Evolutionary conservation across 2,329 filamentous ascomycete genomes (phyloP).

Genomic region (Fusarium agapanthi): DNA sequence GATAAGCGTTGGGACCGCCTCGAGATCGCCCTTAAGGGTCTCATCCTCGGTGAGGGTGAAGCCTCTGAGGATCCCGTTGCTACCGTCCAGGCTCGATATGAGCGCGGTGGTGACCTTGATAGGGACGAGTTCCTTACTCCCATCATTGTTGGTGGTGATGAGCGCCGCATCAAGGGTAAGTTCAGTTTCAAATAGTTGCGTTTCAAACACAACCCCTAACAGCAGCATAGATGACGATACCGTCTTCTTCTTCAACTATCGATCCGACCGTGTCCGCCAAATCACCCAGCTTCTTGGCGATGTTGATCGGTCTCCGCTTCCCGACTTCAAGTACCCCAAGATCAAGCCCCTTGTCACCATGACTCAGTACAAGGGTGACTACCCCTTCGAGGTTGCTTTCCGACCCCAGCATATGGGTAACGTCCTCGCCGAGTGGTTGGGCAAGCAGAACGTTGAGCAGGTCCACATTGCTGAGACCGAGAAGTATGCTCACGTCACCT

Average conservation of each 20-base stretch:
- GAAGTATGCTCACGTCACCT: conserved; percentile 99
- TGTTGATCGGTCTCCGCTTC: conserved; percentile 87
- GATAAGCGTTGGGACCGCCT: conserved; percentile 99
- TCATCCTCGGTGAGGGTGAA: conserved; percentile 88
- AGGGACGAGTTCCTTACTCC: conserved; percentile 98
- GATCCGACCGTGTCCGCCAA: conserved; percentile 95
- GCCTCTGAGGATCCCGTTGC: conserved; percentile 83
- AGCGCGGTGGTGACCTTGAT: conserved; percentile 72
- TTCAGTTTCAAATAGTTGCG: background rate
- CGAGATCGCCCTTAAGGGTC: conserved; percentile 86
- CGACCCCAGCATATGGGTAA: conserved; percentile 96
- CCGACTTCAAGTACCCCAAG: conserved; percentile 94
- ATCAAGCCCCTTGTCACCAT: conserved; percentile 88
- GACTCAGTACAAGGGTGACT: conserved; percentile 98
- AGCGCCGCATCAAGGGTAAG: conserved; percentile 83
- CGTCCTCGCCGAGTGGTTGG: conserved; percentile 96
- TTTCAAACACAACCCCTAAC: conserved; percentile 3
- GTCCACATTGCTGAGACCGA: conserved; percentile 98
- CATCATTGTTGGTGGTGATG: conserved; percentile 90
- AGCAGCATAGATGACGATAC: conserved; percentile 79
- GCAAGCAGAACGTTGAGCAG: conserved; percentile 88
- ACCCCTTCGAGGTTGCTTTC: conserved; percentile 91
- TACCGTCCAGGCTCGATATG: conserved; percentile 88
- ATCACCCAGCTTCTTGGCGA: conserved; percentile 93
- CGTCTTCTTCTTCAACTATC: conserved; percentile 99